Percentiles rank a stretch among this genome's conserved stretches.
These are phyloP conservation scores for Pseudozyma pruni DNA, from an alignment of 1,284 basidiomycete genomes.

Conservation along the genomic window DNA sequence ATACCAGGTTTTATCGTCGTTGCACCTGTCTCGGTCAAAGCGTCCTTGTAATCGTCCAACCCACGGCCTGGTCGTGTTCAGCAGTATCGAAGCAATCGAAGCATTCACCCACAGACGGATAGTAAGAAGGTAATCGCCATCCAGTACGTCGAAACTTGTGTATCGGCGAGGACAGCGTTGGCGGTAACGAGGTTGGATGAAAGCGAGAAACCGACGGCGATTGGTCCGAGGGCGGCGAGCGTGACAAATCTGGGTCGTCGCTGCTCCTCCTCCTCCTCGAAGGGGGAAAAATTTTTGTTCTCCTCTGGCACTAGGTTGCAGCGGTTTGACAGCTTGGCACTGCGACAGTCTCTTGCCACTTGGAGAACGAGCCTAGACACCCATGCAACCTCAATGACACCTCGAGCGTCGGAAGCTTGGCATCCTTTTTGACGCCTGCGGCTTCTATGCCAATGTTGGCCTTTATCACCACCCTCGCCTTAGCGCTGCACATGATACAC, in stretches of 20 bases:
- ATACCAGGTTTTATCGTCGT: too few relatives aligned
- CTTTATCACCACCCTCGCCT: neutral
- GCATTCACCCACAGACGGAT: too few relatives aligned
- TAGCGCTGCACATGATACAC: neutral
- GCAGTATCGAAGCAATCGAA: neutral
- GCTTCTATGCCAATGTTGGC: neutral
- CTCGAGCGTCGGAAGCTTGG: slow-evolving; percentile 46
- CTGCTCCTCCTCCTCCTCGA: neutral
- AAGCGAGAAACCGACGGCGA: slow-evolving; percentile 20
- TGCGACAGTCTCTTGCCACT: neutral
- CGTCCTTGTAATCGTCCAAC: too few relatives aligned
- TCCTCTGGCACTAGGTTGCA: neutral
- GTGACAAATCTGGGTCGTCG: slow-evolving; percentile 6
- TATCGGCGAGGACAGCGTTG: neutral
- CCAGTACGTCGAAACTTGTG: too few relatives aligned
- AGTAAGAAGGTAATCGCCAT: too few relatives aligned
- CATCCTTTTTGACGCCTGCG: slow-evolving; percentile 13
- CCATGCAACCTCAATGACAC: slow-evolving; percentile 18
- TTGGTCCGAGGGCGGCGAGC: neutral
- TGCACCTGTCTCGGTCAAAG: too few relatives aligned
- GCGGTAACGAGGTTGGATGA: neutral
- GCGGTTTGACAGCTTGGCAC: slow-evolving; percentile 14
- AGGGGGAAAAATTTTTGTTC: neutral
- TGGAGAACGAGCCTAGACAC: too few relatives aligned
- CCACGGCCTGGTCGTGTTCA: too few relatives aligned